These are phyloP conservation scores for Rhizopogon roseolus DNA, from an alignment of 768 basidiomycete genomes.

Conservation along the genomic window DNA sequence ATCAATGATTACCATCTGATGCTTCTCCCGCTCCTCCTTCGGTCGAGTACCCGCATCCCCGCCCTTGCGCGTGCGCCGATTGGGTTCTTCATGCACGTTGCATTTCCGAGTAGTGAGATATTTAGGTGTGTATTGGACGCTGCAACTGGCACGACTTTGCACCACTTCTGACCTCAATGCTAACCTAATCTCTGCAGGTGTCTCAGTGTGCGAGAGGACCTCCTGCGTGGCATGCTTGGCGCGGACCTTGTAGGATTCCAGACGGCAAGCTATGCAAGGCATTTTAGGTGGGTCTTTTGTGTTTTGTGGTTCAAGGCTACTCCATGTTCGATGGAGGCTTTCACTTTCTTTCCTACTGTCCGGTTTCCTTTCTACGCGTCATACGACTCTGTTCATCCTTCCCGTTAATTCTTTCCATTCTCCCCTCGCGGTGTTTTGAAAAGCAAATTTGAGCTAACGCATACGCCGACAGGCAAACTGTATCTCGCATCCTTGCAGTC, in stretches of 20 bases:
- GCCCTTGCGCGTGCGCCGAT: slow-evolving; percentile 40
- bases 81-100: slow-evolving; percentile 95
- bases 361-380: neutral
- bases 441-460: slow-evolving; percentile 4
- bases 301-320: neutral
- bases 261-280: slow-evolving; percentile 76
- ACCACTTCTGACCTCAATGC: neutral
- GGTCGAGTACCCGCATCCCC: slow-evolving; percentile 37
- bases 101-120: slow-evolving; percentile 94
- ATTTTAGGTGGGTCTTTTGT: slow-evolving; percentile 39
- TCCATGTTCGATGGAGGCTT: neutral
- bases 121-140: slow-evolving; percentile 35
- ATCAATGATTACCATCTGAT: slow-evolving; percentile 97
- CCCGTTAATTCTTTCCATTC: neutral
- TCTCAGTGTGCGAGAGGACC: slow-evolving; percentile 69
- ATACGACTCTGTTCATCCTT: neutral
- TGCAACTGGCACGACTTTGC: too few species aligned
- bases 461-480: slow-evolving; percentile 52
- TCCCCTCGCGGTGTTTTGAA: neutral
- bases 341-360: too few species aligned
- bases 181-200: slow-evolving; percentile 41
- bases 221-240: slow-evolving; percentile 85
- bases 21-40: slow-evolving; percentile 84
- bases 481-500: slow-evolving; percentile 70
- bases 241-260: slow-evolving; percentile 95